Conservation (phyloP, 1,139 yeast genomes). For the Chernovozyma aurita region DNA sequence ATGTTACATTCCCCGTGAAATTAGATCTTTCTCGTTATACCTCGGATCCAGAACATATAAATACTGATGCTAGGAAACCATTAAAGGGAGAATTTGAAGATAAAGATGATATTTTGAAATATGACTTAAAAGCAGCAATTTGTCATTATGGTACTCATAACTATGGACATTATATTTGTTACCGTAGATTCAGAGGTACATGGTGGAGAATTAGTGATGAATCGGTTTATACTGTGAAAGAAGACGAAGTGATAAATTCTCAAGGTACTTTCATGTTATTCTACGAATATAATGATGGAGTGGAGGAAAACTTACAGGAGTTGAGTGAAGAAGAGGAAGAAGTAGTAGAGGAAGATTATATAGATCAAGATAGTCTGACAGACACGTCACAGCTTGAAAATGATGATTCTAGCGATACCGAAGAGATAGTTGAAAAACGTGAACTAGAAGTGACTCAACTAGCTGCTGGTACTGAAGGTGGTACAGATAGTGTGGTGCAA, state of each 20-base stretch:
- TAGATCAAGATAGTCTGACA: background rate
- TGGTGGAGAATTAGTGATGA: constrained; percentile 98
- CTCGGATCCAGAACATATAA: constrained; percentile 65
- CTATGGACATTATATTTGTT: constrained; percentile 91
- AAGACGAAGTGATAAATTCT: constrained; percentile 70
- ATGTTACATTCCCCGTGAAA: constrained; percentile 68
- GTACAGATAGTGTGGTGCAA: constrained; percentile 1
- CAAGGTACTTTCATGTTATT: constrained; percentile 93
- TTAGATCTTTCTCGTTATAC: constrained; percentile 67
- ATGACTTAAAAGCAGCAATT: constrained; percentile 76
- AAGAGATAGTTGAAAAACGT: background rate
- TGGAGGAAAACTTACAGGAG: constrained; percentile 24
- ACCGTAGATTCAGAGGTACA: constrained; percentile 69
- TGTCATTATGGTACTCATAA: constrained; percentile 93
- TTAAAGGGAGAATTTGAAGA: constrained; percentile 56
- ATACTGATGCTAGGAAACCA: constrained; percentile 73
- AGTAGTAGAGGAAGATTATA: constrained; percentile 20
- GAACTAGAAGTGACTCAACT: background rate
- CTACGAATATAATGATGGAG: constrained; percentile 57
- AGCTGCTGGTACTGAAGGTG: too few species aligned
- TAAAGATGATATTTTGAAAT: constrained; percentile 31
- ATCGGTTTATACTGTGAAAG: constrained; percentile 72
- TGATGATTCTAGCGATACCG: background rate
- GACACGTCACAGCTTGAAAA: background rate
- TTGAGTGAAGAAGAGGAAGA: constrained; percentile 34